phyloP scores from a whole-genome alignment of 2,329 filamentous ascomycete genomes.

The Penicillium sp. region DNA sequence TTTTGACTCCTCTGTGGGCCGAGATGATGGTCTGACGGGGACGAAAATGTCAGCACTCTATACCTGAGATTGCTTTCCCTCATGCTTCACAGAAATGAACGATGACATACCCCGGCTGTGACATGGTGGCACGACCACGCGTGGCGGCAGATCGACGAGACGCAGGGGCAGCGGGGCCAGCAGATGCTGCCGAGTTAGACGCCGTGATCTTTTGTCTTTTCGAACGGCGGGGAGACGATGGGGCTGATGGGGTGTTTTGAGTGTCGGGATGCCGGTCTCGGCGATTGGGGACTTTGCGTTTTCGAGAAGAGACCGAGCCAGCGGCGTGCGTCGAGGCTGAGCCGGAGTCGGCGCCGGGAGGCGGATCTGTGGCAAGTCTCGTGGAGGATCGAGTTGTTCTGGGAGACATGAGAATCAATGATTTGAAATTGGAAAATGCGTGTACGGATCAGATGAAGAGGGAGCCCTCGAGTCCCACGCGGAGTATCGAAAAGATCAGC shows the following conservation, averaged over 20 bases:
- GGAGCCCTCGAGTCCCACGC: not conserved
- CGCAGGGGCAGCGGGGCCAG: conserved; percentile 36
- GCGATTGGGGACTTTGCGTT: conserved; percentile 64
- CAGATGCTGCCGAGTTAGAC: conserved; percentile 33
- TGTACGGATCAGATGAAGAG: not conserved
- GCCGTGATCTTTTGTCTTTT: conserved; percentile 66
- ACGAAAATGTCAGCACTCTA: conserved; percentile 12
- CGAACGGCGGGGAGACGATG: conserved; percentile 50
- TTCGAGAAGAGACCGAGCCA: conserved; percentile 53
- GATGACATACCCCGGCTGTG: conserved; percentile 37
- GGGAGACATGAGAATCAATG: conserved; percentile 75
- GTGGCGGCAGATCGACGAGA: conserved; percentile 35
- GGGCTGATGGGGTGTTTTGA: conserved; percentile 27
- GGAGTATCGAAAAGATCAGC: no score
- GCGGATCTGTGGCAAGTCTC: conserved; percentile 69
- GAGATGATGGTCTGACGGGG: conserved; percentile 52
- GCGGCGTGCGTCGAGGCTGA: conserved; percentile 37
- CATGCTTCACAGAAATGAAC: not conserved
- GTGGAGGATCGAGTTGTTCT: conserved; percentile 95
- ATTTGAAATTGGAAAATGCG: conserved; percentile 8
- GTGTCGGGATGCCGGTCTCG: conserved; percentile 42
- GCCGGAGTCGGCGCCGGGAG: conserved; percentile 40
- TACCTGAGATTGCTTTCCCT: not conserved
- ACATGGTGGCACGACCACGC: conserved; percentile 35
- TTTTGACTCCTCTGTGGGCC: conserved; percentile 58